Evolutionary conservation across 176 grass and related monocot species (phyloP).

Genomic region (Dendrocalamus sinicus): DNA sequence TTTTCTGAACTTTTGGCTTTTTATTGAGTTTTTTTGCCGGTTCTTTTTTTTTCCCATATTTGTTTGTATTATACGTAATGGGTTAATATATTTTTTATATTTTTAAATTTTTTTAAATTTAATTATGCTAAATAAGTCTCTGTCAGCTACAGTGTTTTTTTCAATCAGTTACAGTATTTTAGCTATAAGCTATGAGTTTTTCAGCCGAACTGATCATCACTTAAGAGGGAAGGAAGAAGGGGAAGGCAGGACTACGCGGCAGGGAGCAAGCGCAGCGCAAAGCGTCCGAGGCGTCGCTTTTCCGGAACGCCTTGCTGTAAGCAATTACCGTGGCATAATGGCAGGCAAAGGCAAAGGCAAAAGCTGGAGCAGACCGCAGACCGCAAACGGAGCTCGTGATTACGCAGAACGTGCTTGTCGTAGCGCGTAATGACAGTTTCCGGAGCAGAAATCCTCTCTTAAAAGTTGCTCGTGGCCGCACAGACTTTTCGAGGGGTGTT

Average conservation of each 20-base stretch:
- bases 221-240: constrained; percentile 33
- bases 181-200: no score
- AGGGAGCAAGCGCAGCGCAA: not conserved
- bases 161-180: no score
- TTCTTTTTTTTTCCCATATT: no score
- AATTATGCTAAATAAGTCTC: no score
- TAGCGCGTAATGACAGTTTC: not conserved
- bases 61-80: no score
- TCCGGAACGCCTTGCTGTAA: constrained; percentile 17
- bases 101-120: no score
- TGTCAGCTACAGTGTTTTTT: no score
- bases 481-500: not conserved
- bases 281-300: constrained; percentile 13
- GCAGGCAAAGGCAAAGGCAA: not conserved
- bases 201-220: no score
- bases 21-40: no score
- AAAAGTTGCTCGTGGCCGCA: not conserved
- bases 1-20: no score
- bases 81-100: no score
- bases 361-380: not conserved
- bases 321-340: constrained; percentile 4
- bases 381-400: not conserved
- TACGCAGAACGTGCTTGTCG: not conserved
- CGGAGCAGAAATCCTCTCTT: not conserved
- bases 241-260: not conserved